Base-by-base conservation (phyloP, 2,329 filamentous ascomycete species). In the Teratosphaeria viscida region DNA sequence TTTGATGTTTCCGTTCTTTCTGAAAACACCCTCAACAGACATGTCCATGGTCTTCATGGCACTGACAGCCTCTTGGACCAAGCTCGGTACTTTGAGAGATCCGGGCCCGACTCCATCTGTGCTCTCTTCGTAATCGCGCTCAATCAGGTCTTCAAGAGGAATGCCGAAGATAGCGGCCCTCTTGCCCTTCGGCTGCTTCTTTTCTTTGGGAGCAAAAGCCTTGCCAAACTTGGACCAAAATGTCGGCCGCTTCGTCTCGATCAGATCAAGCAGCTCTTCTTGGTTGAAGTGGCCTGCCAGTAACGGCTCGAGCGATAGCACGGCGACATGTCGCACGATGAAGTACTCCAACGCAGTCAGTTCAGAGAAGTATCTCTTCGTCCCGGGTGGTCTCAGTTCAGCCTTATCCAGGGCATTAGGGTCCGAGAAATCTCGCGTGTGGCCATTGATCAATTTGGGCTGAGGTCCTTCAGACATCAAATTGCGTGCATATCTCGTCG, bases 181-280 rank as follows among this genome's bases (percentile, higher is more conserved):
- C 73, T 92, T 90, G 66, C 79, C 82, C 66, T 85, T 88, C 67
- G 94, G 89, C 19, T 49, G 43, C 66, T 90, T 90, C 74, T 92
- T 94, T 56, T 72, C 70, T 53, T 73, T 72, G 26, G 67, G 66
- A 56, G 66, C 63, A 71, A 97, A 96, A 1, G 92, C 92, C 72
- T 96, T 96, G 63, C 92, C 92, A 64, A 99, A 92, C 68, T 96
- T 96, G 73, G 92, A 94, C 94, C 94, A 99, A 75, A 99, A 96
- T 0, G 90, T 97, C 27, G 90, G 85, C 63, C 96, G 95, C 70
- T 90, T 87, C 2, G 90, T 90, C 74, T 99, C 94, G 63, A 99
- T 97, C 56, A 99, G 84, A 62, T 89, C 85, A 14, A 97, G 82
- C 1, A 99, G 80, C 70, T 99, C 94, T 65, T 97, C 94, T 60